phyloP scores from a whole-genome alignment of 768 basidiomycete species.

The Rubroboletus satanas region DNA sequence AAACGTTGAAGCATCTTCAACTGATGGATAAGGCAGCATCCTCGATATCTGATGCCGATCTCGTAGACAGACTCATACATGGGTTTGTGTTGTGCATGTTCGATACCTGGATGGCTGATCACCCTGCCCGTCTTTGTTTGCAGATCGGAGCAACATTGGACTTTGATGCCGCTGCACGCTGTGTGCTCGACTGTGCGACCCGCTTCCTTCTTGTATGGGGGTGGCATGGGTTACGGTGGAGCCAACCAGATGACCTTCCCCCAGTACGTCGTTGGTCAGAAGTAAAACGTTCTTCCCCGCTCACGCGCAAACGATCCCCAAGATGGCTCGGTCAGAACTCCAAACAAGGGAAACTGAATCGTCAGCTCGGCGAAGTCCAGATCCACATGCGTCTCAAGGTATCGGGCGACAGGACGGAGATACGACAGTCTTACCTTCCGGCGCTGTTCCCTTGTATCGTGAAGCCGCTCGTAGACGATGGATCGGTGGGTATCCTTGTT shows the following conservation, averaged over 20 bases:
- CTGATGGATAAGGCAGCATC: conserved; percentile 87
- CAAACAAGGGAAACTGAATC: conserved; percentile 75
- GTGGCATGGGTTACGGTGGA: conserved; percentile 61
- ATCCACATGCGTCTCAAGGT: conserved; percentile 93
- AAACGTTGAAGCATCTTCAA: conserved; percentile 66
- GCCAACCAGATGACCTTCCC: conserved; percentile 75
- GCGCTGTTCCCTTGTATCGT: conserved; percentile 81
- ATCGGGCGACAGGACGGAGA: conserved; percentile 85
- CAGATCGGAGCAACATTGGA: conserved; percentile 94
- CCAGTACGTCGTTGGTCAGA: conserved; percentile 49
- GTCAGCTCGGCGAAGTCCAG: conserved; percentile 86
- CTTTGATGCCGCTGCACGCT: conserved; percentile 90
- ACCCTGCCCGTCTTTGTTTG: background rate
- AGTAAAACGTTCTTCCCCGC: background rate
- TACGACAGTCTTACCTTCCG: conserved; percentile 88
- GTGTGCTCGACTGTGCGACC: conserved; percentile 88
- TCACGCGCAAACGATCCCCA: background rate
- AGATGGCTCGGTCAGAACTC: conserved; percentile 99
- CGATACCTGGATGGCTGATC: background rate
- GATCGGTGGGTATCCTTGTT: conserved; percentile 53
- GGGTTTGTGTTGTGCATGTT: conserved; percentile 48
- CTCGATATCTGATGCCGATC: conserved; percentile 91
- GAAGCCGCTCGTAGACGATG: conserved; percentile 68
- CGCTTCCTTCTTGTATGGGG: conserved; percentile 78
- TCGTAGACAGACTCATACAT: conserved; percentile 91